Evolutionary conservation across 1,284 basidiomycete species (phyloP).

Genomic region (Leccinum subfulvum): DNA sequence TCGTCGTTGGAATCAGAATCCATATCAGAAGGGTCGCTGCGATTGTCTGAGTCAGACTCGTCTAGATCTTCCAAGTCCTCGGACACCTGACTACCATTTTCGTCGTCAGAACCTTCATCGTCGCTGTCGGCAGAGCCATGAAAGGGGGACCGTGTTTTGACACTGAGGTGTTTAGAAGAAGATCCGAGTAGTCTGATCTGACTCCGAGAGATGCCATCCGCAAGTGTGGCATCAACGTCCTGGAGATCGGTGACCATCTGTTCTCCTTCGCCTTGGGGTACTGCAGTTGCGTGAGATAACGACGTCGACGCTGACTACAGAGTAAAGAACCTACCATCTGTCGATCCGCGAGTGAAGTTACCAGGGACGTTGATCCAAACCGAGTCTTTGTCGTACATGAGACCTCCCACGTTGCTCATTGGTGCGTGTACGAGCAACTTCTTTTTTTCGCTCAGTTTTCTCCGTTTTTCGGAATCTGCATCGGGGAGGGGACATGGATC

Average conservation of each 20-base stretch:
- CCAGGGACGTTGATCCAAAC: slow-evolving; percentile 98
- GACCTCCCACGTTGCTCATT: slow-evolving; percentile 97
- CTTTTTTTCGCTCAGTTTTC: slow-evolving; percentile 94
- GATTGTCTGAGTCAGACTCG: slow-evolving; percentile 14
- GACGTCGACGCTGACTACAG: background rate
- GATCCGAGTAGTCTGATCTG: slow-evolving; percentile 86
- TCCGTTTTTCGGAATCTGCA: slow-evolving; percentile 86
- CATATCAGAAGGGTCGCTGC: slow-evolving; percentile 15
- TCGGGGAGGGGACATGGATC: slow-evolving; percentile 97
- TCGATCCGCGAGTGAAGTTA: slow-evolving; percentile 77
- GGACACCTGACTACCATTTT: slow-evolving; percentile 5
- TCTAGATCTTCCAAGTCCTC: slow-evolving; percentile 29
- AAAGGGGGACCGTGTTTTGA: slow-evolving; percentile 18
- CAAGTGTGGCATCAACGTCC: slow-evolving; percentile 81
- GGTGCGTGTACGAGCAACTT: slow-evolving; percentile 93
- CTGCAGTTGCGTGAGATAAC: slow-evolving; percentile 19
- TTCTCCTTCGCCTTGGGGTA: slow-evolving; percentile 87
- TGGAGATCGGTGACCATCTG: slow-evolving; percentile 97
- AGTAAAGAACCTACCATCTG: slow-evolving; percentile 46
- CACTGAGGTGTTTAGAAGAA: slow-evolving; percentile 61
- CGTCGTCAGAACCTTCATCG: slow-evolving; percentile 16
- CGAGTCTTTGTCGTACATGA: slow-evolving; percentile 98
- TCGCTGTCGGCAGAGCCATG: slow-evolving; percentile 33
- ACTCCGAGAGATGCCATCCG: slow-evolving; percentile 78
- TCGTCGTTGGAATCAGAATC: slow-evolving; percentile 29